Conservation (phyloP, 352 stramenopile genomes). For the Phytophthora pinifolia region DNA sequence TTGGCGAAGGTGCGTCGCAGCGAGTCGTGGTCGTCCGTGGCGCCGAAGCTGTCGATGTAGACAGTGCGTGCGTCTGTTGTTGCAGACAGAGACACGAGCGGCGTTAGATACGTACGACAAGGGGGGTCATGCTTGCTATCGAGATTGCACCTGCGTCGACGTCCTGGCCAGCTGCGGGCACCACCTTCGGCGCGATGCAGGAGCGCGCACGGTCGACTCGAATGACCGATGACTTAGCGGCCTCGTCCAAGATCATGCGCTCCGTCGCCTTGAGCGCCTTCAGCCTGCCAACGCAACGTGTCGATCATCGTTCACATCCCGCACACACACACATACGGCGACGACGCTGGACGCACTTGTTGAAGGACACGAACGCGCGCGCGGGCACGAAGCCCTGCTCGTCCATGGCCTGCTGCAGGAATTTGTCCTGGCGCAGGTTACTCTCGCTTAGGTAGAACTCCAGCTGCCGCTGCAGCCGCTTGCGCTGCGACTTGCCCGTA, state of each 20-base stretch:
- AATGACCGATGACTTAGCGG: conserved; percentile 52
- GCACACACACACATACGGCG: background rate
- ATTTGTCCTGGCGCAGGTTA: conserved; percentile 82
- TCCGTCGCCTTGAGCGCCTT: conserved; percentile 59
- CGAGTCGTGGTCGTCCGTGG: conserved; percentile 66
- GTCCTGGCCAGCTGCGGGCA: conserved; percentile 28
- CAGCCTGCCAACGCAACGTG: conserved; percentile 23
- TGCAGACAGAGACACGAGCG: background rate
- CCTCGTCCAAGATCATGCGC: conserved; percentile 57
- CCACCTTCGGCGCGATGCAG: conserved; percentile 47
- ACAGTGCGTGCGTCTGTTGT: conserved; percentile 50
- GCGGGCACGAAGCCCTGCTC: conserved; percentile 55
- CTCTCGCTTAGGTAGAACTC: conserved; percentile 82
- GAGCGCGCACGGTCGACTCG: conserved; percentile 38
- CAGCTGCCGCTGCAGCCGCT: conserved; percentile 76
- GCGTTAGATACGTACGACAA: background rate
- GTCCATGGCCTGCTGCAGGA: conserved; percentile 76
- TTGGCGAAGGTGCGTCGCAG: conserved; percentile 51
- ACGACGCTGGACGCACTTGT: conserved; percentile 34
- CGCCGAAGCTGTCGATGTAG: conserved; percentile 74
- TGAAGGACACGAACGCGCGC: conserved; percentile 68
- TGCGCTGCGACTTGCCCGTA: conserved; percentile 57
- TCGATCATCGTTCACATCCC: conserved; percentile 1
- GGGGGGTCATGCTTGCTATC: background rate
- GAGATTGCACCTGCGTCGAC: conserved; percentile 20